phyloP scores from a whole-genome alignment of 148 eudicot genomes.

The Chenopodium berlandieri region DNA sequence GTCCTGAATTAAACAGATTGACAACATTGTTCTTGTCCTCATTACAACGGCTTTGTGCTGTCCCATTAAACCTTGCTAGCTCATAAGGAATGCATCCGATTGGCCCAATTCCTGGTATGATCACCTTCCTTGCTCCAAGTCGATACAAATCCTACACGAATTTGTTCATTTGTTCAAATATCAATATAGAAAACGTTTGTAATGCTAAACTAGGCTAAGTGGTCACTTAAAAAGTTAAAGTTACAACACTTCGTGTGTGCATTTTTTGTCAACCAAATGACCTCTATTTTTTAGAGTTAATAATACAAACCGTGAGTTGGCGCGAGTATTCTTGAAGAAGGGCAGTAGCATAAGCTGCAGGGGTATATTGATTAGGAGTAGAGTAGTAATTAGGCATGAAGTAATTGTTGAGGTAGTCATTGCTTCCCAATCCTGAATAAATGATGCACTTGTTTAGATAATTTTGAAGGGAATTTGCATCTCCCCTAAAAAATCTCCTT shows the following conservation, averaged over 20 bases:
- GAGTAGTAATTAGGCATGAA: constrained; percentile 64
- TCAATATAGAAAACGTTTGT: too few relatives aligned
- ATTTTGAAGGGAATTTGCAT: constrained; percentile 31
- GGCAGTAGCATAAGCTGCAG: constrained; percentile 50
- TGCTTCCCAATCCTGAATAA: constrained; percentile 78
- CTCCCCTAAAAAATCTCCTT: constrained; percentile 55
- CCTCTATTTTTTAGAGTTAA: background rate
- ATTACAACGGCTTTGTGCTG: constrained; percentile 45
- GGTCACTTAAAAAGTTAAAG: too few relatives aligned
- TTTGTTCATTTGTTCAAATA: background rate
- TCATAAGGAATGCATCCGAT: constrained; percentile 90
- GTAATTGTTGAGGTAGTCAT: constrained; percentile 90
- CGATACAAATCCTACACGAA: constrained; percentile 47
- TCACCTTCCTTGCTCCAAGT: constrained; percentile 72
- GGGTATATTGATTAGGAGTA: constrained; percentile 52
- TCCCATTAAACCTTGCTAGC: constrained; percentile 58
- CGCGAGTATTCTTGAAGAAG: constrained; percentile 64
- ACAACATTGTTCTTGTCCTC: constrained; percentile 62
- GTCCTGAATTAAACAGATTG: constrained; percentile 53
- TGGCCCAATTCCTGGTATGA: constrained; percentile 64
- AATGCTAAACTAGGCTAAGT: too few relatives aligned
- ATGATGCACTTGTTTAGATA: constrained; percentile 68
- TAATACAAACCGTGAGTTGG: constrained; percentile 58
- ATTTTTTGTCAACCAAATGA: too few relatives aligned
- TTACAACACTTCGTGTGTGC: too few relatives aligned